Conservation (phyloP, 441 rosid species). For the Viola pubescens region DNA sequence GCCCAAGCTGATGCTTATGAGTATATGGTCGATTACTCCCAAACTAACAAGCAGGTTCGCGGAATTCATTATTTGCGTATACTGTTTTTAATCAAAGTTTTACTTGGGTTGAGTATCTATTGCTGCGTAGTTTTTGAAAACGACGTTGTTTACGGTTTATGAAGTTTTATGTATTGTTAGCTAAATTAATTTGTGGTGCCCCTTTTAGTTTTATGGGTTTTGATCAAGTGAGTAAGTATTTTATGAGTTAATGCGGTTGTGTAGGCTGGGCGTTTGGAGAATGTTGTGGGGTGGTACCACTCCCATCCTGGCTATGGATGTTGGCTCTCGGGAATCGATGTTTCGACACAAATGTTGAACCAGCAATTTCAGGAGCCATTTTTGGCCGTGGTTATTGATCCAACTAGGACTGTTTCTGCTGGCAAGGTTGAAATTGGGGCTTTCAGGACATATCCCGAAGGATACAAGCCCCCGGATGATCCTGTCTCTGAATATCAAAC, state of each 20-base stretch:
- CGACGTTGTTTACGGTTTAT: no score
- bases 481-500: conserved; percentile 95
- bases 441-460: conserved; percentile 91
- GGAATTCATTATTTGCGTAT: neutral
- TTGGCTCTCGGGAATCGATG: conserved; percentile 99
- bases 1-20: conserved; percentile 98
- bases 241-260: neutral
- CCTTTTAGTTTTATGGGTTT: no score
- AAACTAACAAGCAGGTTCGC: conserved; percentile 83
- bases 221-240: no score
- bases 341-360: conserved; percentile 93
- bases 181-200: no score
- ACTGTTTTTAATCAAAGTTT: neutral
- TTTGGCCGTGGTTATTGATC: conserved; percentile 96
- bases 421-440: conserved; percentile 99
- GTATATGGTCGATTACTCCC: conserved; percentile 94
- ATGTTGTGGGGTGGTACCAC: conserved; percentile 98
- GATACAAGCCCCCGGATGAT: conserved; percentile 85
- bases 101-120: neutral
- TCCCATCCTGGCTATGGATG: conserved; percentile 99
- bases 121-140: neutral
- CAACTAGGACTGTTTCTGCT: conserved; percentile 96
- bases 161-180: no score
- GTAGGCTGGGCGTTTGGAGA: conserved; percentile 93
- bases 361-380: conserved; percentile 96